Evolutionary conservation across 768 basidiomycete genomes (phyloP).

Genomic region (Lactifluus rugatus): DNA sequence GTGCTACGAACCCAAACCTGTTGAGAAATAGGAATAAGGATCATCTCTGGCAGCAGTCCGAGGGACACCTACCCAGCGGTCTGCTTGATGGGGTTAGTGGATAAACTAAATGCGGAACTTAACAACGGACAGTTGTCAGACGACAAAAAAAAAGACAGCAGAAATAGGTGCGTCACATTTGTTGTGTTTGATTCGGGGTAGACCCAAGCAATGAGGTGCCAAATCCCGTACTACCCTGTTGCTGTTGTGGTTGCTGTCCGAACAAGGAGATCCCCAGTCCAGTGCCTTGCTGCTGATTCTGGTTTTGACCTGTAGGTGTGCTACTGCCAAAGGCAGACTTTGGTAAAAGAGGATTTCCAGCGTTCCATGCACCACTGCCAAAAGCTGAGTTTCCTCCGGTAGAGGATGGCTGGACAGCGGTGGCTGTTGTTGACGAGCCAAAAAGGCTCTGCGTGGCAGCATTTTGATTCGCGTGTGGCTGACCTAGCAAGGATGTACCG

Average conservation of each 20-base stretch:
- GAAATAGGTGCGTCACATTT: constrained; percentile 14
- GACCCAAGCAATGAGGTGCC: constrained; percentile 21
- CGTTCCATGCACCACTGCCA: constrained; percentile 6
- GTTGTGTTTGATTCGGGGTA: constrained; percentile 22
- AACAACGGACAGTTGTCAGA: background rate
- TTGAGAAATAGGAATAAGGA: background rate
- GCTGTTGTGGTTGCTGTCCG: constrained; percentile 15
- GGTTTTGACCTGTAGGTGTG: background rate
- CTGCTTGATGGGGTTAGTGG: constrained; percentile 2
- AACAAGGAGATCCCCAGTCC: constrained; percentile 7
- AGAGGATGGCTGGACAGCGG: background rate
- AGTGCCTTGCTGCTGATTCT: background rate
- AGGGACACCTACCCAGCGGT: background rate
- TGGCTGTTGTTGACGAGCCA: background rate
- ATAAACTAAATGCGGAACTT: constrained; percentile 32
- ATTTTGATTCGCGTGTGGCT: background rate
- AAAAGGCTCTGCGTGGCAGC: background rate
- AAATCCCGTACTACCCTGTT: too few species aligned
- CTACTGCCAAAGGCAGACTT: constrained; percentile 12
- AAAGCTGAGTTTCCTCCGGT: background rate
- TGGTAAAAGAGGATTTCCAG: constrained; percentile 15
- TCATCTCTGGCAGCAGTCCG: background rate
- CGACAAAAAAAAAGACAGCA: background rate
- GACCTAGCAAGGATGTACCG: background rate
- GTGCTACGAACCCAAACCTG: constrained; percentile 14